Conservation (phyloP, 768 basidiomycete species). For the Clavulina sp. region DNA sequence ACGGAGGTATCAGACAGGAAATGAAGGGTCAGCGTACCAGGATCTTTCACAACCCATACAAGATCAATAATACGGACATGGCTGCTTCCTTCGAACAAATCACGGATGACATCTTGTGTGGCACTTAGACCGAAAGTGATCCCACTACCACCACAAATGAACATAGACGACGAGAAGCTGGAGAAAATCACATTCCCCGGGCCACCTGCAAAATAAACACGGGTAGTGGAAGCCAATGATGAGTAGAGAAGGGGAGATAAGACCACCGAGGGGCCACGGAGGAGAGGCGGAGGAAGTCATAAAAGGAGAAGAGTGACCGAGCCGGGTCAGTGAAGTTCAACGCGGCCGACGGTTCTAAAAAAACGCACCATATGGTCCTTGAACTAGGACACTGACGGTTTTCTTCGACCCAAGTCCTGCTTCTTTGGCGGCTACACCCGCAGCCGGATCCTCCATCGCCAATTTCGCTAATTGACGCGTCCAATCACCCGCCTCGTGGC, state of each 20-base stretch:
- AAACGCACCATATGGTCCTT: constrained; percentile 63
- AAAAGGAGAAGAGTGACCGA: no score
- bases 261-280: no score
- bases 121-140: constrained; percentile 50
- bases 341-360: no score
- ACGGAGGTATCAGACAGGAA: constrained; percentile 14
- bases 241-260: no score
- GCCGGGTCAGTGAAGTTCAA: no score
- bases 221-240: no score
- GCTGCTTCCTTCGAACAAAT: constrained; percentile 27
- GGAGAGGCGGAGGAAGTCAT: no score
- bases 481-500: constrained; percentile 9
- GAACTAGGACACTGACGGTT: constrained; percentile 33
- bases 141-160: constrained; percentile 60
- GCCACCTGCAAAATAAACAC: no score
- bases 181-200: constrained; percentile 40
- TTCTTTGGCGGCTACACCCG: constrained; percentile 36
- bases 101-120: constrained; percentile 44
- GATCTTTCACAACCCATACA: constrained; percentile 46
- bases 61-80: constrained; percentile 43
- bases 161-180: constrained; percentile 47
- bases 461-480: constrained; percentile 4
- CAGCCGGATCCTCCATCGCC: no score
- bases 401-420: constrained; percentile 22
- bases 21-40: constrained; percentile 22